Evolutionary conservation across 176 grass and related monocot species (phyloP).

Genomic region (Triticum urartu): DNA sequence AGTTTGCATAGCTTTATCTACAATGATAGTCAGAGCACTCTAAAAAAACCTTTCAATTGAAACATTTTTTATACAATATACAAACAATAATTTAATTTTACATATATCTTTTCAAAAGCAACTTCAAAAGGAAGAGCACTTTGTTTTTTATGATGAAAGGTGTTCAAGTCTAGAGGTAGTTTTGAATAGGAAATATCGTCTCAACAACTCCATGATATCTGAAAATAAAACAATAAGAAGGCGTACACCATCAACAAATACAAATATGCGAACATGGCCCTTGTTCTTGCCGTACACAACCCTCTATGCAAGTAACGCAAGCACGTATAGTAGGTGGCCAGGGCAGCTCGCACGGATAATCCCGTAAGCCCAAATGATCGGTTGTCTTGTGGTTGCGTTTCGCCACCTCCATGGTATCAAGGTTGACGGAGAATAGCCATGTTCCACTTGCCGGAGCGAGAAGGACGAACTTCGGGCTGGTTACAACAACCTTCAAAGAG

Average conservation of each 20-base stretch:
- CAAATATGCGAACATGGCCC: background rate
- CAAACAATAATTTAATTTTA: no score
- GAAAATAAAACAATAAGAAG: background rate
- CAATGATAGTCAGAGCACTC: no score
- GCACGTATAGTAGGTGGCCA: background rate
- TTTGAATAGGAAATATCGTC: no score
- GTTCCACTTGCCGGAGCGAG: background rate
- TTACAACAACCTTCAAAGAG: background rate
- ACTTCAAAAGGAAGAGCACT: no score
- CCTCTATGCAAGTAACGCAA: background rate
- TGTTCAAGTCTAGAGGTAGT: no score
- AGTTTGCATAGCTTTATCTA: no score
- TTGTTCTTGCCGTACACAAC: background rate
- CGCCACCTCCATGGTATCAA: background rate
- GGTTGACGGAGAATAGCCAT: background rate
- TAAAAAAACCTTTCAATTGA: no score
- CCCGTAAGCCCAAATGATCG: no score
- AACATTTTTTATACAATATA: no score
- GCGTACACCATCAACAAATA: background rate
- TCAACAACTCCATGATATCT: no score
- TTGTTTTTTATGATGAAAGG: no score
- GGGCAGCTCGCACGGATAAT: background rate
- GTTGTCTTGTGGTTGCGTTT: background rate
- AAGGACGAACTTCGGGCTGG: background rate
- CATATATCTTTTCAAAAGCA: no score